Evolutionary conservation across 257 asterid genomes (phyloP), one percentile per base, ranked within the genome.

Genomic region (Ballota nigra): DNA sequence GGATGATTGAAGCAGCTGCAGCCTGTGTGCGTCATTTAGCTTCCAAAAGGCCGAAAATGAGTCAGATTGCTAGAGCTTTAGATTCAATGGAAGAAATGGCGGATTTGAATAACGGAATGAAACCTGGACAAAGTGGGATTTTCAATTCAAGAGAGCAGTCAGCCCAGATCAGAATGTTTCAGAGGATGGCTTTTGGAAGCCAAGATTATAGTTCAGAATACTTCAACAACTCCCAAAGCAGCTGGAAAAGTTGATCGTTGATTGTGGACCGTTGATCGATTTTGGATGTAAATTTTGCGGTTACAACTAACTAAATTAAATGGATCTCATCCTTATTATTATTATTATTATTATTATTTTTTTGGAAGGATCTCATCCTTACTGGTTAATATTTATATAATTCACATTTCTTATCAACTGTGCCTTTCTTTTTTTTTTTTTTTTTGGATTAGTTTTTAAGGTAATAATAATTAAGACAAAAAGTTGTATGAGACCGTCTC

Each of bases 1-100:
- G 96, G 78, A 80, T 92, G 93, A 85, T 85, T 40, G 98, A 89
- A 89, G 96, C 96, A 51, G 96, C 96, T 12, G 98, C 98, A 38
- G 96, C 96, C 58, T 92, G 96, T 16, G 87, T 92, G 31, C 95
- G 96, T 6, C 96, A 92, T 77, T 85, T 80, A 72, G 94, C 92
- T 55, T 71, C 96, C 60, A 89, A 86, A 78, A 77, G 97, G 79
- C 97, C 97, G 4, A 36, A 69, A 60, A 92, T 92, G 98, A 89
- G 93, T 56, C 96, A 89, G 98, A 83, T 92, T 31, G 98, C 81
- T 41, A 86, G 98, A 78, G 96, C 97, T 59, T 77, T 90, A 33
- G 92, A 92, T 69, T 85, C 91, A 29, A 82, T 90, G 85, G 95
- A 83, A 2, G 98, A 90, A 65, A 26, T 82, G 38, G 82, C 88